These are phyloP conservation scores for Wickerhamiella hasegawae DNA, from an alignment of 805 yeast species.

Conservation along the genomic window DNA sequence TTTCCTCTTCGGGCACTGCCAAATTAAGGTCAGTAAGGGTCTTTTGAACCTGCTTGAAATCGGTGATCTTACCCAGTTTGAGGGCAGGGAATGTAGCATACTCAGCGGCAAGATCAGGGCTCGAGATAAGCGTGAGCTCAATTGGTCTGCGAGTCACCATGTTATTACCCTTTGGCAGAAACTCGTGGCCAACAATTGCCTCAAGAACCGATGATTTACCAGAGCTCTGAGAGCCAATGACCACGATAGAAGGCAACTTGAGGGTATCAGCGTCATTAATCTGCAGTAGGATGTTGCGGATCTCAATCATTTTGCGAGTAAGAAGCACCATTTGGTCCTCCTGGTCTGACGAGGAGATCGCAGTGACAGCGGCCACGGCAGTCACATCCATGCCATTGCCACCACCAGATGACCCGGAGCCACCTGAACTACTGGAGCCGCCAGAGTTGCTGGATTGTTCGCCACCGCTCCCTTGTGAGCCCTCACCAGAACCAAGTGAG, in stretches of 20 bases:
- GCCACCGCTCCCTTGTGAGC: slow-evolving; percentile 3
- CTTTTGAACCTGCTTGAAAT: slow-evolving; percentile 77
- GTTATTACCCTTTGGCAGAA: slow-evolving; percentile 89
- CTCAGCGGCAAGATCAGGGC: slow-evolving; percentile 68
- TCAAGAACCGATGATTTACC: slow-evolving; percentile 96
- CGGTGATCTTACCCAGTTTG: slow-evolving; percentile 65
- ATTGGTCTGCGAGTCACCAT: slow-evolving; percentile 98
- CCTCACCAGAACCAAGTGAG: background rate
- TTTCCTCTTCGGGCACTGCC: slow-evolving; percentile 78
- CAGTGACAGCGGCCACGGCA: slow-evolving; percentile 29
- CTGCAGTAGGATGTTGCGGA: slow-evolving; percentile 58
- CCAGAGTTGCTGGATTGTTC: background rate
- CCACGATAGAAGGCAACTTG: slow-evolving; percentile 86
- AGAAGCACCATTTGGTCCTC: slow-evolving; percentile 64
- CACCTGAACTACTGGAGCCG: slow-evolving; percentile 1
- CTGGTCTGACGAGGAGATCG: slow-evolving; percentile 37
- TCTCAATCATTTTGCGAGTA: slow-evolving; percentile 95
- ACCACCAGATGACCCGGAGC: slow-evolving; percentile 10
- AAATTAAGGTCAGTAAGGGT: slow-evolving; percentile 76
- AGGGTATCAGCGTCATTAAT: slow-evolving; percentile 65
- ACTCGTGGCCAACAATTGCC: slow-evolving; percentile 95
- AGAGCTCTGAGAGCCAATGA: slow-evolving; percentile 91
- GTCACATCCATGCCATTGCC: slow-evolving; percentile 33
- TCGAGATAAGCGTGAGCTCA: slow-evolving; percentile 79
- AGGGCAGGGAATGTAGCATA: slow-evolving; percentile 89